Evolutionary conservation across 768 basidiomycete genomes (phyloP), one percentile per base, ranked within the genome.

Genomic region (Trametes maxima): DNA sequence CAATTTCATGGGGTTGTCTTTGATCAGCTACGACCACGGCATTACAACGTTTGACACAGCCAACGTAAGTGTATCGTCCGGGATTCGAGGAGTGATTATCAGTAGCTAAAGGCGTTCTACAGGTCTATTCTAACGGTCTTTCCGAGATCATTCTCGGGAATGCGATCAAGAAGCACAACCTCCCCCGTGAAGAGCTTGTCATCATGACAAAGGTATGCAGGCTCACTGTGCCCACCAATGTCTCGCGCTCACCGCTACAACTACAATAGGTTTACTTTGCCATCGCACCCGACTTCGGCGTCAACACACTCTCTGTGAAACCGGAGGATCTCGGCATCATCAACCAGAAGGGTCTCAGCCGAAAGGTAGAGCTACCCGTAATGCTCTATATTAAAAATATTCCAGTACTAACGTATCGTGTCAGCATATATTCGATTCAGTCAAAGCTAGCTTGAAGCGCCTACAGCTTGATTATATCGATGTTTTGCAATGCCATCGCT

Each of bases 401-500:
- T 35, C 35, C 25, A 44, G 3, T 16, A 11, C 2, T 10, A 22
- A 21, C 42, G 21, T 47, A 24, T 16, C 4, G 2, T 14, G 14
- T 2, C 47, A 91, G 85, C 84, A 87, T 66, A 90, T 92, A 40
- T 92, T 93, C 65, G 87, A 86, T 36, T 76, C 84, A 0, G 82
- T 88, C 37, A 85, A 86, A 67, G 74, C 76, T 16, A 84, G 84
- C 46, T 72, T 92, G 60, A 73, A 87, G 68, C 80, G 90, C 17
- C 78, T 93, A 2, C 86, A 90, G 47, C 71, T 90, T 25, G 90
- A 92, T 53, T 90, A 91, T 63, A 79, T 93, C 67, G 92, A 92
- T 67, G 73, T 92, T 1, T 73, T 91, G 8, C 90, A 92, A 76
- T 88, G 87, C 52, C 43, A 59, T 40, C 46, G 54, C 14, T 53